Evolutionary conservation across 2,329 filamentous ascomycete species (phyloP), one percentile per base, ranked within the genome.

Genomic region (Trichoderma pleuroti): DNA sequence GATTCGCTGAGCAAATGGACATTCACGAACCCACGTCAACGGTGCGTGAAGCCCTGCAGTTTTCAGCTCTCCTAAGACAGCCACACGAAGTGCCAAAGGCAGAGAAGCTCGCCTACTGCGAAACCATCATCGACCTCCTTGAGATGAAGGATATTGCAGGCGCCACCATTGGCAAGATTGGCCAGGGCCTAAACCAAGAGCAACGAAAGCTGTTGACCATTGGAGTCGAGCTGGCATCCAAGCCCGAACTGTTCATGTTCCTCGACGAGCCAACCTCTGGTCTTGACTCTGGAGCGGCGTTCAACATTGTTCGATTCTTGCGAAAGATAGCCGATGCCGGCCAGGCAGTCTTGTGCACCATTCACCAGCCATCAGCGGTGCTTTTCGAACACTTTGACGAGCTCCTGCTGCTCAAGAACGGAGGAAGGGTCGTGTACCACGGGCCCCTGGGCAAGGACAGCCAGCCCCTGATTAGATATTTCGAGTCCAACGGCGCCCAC

Each of bases 101-200:
- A 57, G 90, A 92, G 71, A 93, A 92, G 77, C 86, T 90, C 61
- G 87, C 85, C 0, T 92, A 92, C 72, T 90, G 88, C 70, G 90
- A 92, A 76, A 89, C 85, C 9, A 87, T 93, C 60, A 88, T 91
- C n/a, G 86, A 89, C 61, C 81, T 93, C 0, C 81, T 93, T 0
- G 90, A 93, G 75, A 90, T 93, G 86, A 82, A 86, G n/a, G 83
- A 86, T 5, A 88, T 92, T 54, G 89, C 90, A 1, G 88, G 89
- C 6, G 90, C 90, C 2, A 86, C 86, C 0, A 89, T 92, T 7
- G 90, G 90, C 26, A 81, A 80, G 0, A 80, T 85, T 0, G 88
- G 89, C 5, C 82, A 85, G 49, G 90, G 90, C 1, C 81, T 91
- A 5, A 89, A 89, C 71, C 84, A 86, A 28, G 88, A 90, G 74